Evolutionary conservation across 495 filamentous ascomycete genomes (phyloP).

Genomic region (Penicillium paxilli): DNA sequence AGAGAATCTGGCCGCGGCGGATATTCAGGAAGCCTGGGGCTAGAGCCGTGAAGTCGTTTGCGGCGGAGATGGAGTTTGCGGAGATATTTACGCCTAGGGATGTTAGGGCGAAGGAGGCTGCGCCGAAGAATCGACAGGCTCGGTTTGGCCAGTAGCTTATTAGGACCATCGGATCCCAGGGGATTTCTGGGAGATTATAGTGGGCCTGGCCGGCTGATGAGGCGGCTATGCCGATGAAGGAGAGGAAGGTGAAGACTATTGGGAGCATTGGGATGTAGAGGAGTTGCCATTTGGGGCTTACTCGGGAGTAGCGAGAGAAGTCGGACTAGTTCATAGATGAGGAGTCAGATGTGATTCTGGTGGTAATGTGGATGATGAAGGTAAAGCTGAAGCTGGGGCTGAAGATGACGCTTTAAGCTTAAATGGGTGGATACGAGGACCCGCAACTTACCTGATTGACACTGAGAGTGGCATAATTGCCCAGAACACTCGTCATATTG

Average conservation of each 20-base stretch:
- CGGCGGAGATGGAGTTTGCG: conserved; percentile 63
- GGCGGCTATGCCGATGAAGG: conserved; percentile 49
- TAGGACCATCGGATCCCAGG: conserved; percentile 46
- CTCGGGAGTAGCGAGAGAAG: conserved; percentile 49
- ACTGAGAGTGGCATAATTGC: conserved; percentile 43
- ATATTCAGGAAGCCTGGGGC: conserved; percentile 62
- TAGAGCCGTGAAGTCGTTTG: conserved; percentile 63
- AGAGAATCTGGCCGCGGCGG: conserved; percentile 60
- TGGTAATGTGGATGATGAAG: not conserved
- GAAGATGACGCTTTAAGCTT: not conserved
- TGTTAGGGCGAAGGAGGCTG: conserved; percentile 47
- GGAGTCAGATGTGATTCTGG: not conserved
- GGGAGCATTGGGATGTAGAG: conserved; percentile 51
- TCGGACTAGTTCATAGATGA: conserved; percentile 34
- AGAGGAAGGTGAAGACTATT: conserved; percentile 49
- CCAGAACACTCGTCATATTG: conserved; percentile 45
- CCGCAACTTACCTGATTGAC: conserved; percentile 34
- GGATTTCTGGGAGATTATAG: conserved; percentile 37
- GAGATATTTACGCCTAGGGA: conserved; percentile 58
- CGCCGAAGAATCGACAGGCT: conserved; percentile 52
- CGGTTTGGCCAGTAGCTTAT: conserved; percentile 51
- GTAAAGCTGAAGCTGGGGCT: not conserved
- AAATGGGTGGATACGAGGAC: not conserved
- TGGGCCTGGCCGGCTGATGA: conserved; percentile 45
- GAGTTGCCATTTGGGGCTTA: conserved; percentile 43